These are phyloP conservation scores for Coniochaeta sp. DNA, from an alignment of 2,329 filamentous ascomycete species.

Conservation along the genomic window DNA sequence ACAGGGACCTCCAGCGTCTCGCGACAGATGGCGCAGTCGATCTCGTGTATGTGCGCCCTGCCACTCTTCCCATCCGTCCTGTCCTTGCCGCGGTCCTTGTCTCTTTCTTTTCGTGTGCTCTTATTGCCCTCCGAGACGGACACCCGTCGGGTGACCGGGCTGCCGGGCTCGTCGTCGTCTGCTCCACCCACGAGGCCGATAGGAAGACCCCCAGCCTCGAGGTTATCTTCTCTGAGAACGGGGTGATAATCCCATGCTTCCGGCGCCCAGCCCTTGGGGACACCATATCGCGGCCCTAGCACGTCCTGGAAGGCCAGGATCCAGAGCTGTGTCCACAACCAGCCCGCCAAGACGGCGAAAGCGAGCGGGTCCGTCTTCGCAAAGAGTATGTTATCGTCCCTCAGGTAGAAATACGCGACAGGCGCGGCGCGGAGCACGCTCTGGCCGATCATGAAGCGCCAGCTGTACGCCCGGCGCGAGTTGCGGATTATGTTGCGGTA, in stretches of 20 bases:
- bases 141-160: slow-evolving; percentile 11
- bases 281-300: slow-evolving; percentile 79
- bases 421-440: slow-evolving; percentile 71
- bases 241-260: slow-evolving; percentile 94
- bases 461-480: slow-evolving; percentile 82
- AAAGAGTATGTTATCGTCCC: slow-evolving; percentile 73
- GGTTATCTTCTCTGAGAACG: slow-evolving; percentile 71
- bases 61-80: slow-evolving; percentile 11
- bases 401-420: slow-evolving; percentile 78
- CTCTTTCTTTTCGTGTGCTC: slow-evolving; percentile 21
- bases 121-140: not conserved
- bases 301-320: slow-evolving; percentile 75
- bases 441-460: slow-evolving; percentile 84
- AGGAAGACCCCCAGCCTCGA: slow-evolving; percentile 72
- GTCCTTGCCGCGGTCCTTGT: slow-evolving; percentile 21
- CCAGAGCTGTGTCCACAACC: slow-evolving; percentile 84
- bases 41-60: slow-evolving; percentile 36
- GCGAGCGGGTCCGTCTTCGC: slow-evolving; percentile 59
- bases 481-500: slow-evolving; percentile 84
- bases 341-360: slow-evolving; percentile 59
- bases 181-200: slow-evolving; percentile 54
- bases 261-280: slow-evolving; percentile 61
- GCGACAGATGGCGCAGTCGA: slow-evolving; percentile 94
- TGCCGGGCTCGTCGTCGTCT: not conserved
- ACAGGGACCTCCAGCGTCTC: slow-evolving; percentile 87